phyloP scores from a whole-genome alignment of 2,329 filamentous ascomycete genomes.

The Geosmithia putterillii region DNA sequence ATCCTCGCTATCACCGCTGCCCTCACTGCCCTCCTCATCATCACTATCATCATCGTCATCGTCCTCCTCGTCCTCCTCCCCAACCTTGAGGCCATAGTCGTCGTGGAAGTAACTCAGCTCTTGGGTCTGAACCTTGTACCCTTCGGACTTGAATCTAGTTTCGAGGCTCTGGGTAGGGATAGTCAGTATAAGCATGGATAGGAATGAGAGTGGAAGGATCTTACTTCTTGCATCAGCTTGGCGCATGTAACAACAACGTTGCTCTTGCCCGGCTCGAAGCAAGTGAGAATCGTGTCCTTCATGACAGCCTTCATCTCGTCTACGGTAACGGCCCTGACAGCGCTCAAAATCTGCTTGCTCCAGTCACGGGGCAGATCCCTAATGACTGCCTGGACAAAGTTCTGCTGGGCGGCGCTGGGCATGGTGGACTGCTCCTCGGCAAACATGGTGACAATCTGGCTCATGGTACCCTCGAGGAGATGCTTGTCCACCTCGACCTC shows the following conservation, averaged over 20 bases:
- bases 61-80: slow-evolving; percentile 43
- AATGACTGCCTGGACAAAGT: slow-evolving; percentile 74
- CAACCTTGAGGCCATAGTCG: slow-evolving; percentile 69
- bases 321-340: slow-evolving; percentile 62
- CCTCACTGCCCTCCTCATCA: slow-evolving; percentile 13
- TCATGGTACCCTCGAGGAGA: slow-evolving; percentile 81
- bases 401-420: slow-evolving; percentile 66
- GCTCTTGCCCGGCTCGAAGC: slow-evolving; percentile 69
- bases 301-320: slow-evolving; percentile 69
- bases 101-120: slow-evolving; percentile 74
- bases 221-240: slow-evolving; percentile 70
- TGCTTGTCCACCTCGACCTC: slow-evolving; percentile 62
- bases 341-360: slow-evolving; percentile 62
- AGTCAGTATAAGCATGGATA: not conserved
- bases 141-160: slow-evolving; percentile 59
- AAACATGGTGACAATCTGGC: slow-evolving; percentile 72
- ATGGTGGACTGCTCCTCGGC: slow-evolving; percentile 85
- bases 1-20: slow-evolving; percentile 16
- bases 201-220: not conserved
- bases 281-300: slow-evolving; percentile 60
- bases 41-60: slow-evolving; percentile 34
- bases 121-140: slow-evolving; percentile 68
- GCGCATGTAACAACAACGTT: slow-evolving; percentile 86
- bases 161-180: slow-evolving; percentile 50
- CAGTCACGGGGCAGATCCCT: slow-evolving; percentile 65